These are phyloP conservation scores for Styphnolobium japonicum DNA, from an alignment of 306 rosid species.

Conservation along the genomic window DNA sequence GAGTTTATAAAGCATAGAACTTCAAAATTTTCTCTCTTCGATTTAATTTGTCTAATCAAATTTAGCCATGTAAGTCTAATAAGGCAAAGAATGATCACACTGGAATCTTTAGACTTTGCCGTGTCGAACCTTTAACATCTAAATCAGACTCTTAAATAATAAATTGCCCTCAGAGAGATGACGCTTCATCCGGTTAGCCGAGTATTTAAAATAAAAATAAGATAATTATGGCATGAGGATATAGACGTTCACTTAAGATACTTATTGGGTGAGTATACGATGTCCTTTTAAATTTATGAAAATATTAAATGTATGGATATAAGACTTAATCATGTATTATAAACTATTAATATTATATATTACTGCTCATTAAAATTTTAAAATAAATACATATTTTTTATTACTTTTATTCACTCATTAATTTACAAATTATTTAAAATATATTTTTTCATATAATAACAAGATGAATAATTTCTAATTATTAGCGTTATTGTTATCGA, in stretches of 20 bases:
- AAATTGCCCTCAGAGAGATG: not conserved
- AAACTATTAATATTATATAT: no score
- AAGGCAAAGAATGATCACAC: not conserved
- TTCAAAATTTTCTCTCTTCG: not conserved
- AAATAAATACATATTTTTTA: no score
- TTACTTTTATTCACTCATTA: no score
- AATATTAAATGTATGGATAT: no score
- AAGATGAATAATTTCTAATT: no score
- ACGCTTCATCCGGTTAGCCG: not conserved
- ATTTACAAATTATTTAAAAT: no score
- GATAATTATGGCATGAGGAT: not conserved
- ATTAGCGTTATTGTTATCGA: no score
- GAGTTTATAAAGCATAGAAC: not conserved
- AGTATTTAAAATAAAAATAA: not conserved
- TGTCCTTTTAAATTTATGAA: no score
- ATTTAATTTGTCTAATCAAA: slow-evolving; percentile 11
- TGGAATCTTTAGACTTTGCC: not conserved
- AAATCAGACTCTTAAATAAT: not conserved
- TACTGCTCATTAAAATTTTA: no score
- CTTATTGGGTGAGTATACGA: no score
- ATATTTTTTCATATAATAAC: no score
- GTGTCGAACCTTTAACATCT: not conserved
- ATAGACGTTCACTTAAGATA: not conserved
- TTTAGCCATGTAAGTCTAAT: not conserved
- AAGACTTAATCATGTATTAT: no score